Evolutionary conservation across 495 filamentous ascomycete genomes (phyloP).

Genomic region (Neurospora sp.): DNA sequence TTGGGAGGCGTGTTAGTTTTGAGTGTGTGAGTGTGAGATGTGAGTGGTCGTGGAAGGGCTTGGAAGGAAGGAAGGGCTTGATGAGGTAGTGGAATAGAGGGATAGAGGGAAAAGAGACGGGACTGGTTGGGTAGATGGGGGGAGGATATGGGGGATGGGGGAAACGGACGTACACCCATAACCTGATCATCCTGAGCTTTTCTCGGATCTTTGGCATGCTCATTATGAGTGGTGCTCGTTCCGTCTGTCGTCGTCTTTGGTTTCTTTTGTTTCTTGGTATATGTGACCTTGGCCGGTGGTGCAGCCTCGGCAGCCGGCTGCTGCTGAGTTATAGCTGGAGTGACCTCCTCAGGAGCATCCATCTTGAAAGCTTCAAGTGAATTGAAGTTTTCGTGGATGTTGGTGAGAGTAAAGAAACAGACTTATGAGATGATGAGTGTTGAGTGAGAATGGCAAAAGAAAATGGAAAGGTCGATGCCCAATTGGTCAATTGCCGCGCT

Average conservation of each 20-base stretch:
- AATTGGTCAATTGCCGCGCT: background rate
- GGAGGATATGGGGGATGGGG: too few species aligned
- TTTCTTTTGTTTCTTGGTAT: background rate
- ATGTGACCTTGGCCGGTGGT: too few species aligned
- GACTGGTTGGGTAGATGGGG: too few species aligned
- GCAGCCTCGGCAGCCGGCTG: too few species aligned
- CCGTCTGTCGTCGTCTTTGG: background rate
- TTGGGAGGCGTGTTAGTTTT: background rate
- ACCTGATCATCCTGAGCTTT: constrained; percentile 51
- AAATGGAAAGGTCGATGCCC: background rate
- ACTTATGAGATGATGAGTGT: background rate
- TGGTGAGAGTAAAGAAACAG: background rate
- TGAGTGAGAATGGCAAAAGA: background rate
- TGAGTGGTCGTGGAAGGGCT: too few species aligned
- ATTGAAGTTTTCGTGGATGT: background rate
- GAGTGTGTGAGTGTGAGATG: background rate
- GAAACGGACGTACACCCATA: constrained; percentile 47
- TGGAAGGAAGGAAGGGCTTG: too few species aligned
- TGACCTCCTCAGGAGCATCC: background rate
- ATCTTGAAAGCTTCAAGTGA: background rate
- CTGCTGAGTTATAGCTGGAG: background rate
- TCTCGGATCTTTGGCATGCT: background rate
- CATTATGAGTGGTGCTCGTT: background rate
- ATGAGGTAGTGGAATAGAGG: too few species aligned
- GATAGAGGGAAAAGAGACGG: background rate